phyloP scores from a whole-genome alignment of 805 yeast species.

The Metschnikowia orientalis region DNA sequence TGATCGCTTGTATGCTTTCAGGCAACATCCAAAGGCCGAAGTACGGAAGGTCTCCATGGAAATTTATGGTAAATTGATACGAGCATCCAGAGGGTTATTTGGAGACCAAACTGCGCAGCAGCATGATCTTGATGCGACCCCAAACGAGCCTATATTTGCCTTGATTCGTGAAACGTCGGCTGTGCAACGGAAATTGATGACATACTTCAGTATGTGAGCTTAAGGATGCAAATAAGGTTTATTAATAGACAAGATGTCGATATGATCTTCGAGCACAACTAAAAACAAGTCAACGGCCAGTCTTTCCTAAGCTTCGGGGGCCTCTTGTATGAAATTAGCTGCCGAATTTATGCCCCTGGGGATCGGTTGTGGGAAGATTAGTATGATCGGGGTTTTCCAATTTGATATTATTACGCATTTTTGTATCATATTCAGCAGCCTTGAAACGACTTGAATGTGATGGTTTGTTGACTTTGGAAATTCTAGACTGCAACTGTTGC shows the following conservation, averaged over 20 bases:
- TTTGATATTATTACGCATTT: conserved; percentile 8
- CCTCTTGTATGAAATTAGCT: too few species aligned
- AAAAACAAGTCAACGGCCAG: too few species aligned
- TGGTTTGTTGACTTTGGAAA: conserved; percentile 13
- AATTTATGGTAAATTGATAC: conserved; percentile 35
- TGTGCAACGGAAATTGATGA: conserved; percentile 45
- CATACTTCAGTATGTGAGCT: conserved; percentile 34
- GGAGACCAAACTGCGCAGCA: background rate
- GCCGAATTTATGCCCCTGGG: too few species aligned
- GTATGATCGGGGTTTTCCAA: conserved; percentile 7
- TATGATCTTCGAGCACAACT: too few species aligned
- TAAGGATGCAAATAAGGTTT: too few species aligned
- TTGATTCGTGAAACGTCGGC: conserved; percentile 21
- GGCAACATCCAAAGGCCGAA: conserved; percentile 30
- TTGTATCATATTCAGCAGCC: conserved; percentile 9
- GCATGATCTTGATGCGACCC: too few species aligned
- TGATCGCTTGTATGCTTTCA: conserved; percentile 21
- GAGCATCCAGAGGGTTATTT: conserved; percentile 14
- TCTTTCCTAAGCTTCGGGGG: too few species aligned
- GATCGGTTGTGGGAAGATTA: conserved; percentile 9
- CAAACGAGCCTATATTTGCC: conserved; percentile 1
- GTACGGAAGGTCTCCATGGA: conserved; percentile 36
- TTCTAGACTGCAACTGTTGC: conserved; percentile 20
- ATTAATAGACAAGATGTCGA: too few species aligned
- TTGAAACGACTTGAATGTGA: conserved; percentile 3